Conservation (phyloP, 1,284 basidiomycete genomes). For the Ganoderma boninense region DNA sequence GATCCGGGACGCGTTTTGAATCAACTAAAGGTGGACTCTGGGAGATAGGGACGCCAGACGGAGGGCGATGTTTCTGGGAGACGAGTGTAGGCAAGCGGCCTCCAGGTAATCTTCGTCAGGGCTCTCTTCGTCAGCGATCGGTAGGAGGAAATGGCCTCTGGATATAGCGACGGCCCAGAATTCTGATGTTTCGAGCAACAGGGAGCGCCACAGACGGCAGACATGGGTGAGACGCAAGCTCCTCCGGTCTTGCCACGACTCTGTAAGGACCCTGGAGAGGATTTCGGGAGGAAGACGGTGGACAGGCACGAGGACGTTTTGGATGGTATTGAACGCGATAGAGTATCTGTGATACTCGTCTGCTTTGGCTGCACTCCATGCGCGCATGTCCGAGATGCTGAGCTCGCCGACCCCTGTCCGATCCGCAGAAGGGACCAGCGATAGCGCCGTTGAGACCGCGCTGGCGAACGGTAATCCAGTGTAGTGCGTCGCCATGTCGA, state of each 20-base stretch:
- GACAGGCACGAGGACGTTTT: background rate
- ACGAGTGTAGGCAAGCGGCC: background rate
- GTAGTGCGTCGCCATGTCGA: too few relatives aligned
- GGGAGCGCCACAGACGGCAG: slow-evolving; percentile 7
- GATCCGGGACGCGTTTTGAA: background rate
- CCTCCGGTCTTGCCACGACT: background rate
- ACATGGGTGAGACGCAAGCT: background rate
- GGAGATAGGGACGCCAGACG: background rate
- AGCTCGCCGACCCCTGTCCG: too few relatives aligned
- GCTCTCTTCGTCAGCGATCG: background rate
- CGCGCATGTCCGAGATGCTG: slow-evolving; percentile 21
- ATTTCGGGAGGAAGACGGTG: slow-evolving; percentile 5
- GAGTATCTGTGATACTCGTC: background rate
- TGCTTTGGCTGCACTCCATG: background rate
- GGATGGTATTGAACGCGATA: background rate
- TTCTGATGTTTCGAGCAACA: background rate
- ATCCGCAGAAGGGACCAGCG: too few relatives aligned
- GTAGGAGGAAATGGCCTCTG: background rate
- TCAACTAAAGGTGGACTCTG: background rate
- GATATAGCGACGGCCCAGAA: slow-evolving; percentile 5
- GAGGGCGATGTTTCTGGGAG: background rate
- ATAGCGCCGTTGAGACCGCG: too few relatives aligned
- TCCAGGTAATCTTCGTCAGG: background rate
- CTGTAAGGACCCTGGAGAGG: background rate
- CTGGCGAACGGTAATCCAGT: too few relatives aligned